Conservation (phyloP, 2,329 filamentous ascomycete genomes). For the Xylaria sp. region DNA sequence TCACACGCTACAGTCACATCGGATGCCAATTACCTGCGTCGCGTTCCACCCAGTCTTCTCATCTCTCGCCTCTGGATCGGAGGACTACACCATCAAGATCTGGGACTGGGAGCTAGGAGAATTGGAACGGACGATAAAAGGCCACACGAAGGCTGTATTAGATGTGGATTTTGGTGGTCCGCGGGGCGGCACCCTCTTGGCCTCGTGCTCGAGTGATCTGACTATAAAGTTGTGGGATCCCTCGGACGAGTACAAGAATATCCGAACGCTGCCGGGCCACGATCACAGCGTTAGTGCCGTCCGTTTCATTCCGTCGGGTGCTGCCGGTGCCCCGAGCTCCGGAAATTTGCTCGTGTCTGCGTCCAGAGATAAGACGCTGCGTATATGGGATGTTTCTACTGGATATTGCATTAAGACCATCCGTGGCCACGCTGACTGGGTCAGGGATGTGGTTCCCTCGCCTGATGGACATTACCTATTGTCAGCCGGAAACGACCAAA, state of each 20-base stretch:
- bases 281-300: conserved; percentile 88
- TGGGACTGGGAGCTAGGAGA: conserved; percentile 97
- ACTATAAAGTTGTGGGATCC: conserved; percentile 97
- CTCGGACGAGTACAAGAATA: conserved; percentile 88
- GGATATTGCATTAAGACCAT: conserved; percentile 88
- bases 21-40: conserved; percentile 74
- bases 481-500: conserved; percentile 77
- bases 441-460: conserved; percentile 80
- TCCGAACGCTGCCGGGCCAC: conserved; percentile 82
- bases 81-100: conserved; percentile 91
- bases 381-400: conserved; percentile 89
- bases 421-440: conserved; percentile 79
- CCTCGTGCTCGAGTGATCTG: conserved; percentile 79
- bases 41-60: conserved; percentile 92
- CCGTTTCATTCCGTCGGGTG: conserved; percentile 79
- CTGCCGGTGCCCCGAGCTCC: conserved; percentile 65
- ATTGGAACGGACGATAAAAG: conserved; percentile 82
- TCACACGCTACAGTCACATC: conserved; percentile 78
- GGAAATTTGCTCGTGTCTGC: conserved; percentile 78
- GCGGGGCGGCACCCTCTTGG: conserved; percentile 69
- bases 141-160: conserved; percentile 80
- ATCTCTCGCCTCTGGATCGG: conserved; percentile 80
- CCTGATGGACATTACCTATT: conserved; percentile 77
- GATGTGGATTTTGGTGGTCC: conserved; percentile 89
- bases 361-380: conserved; percentile 75